Percentiles rank a stretch among this genome's conserved stretches.
These are phyloP conservation scores for Candida sonorensis DNA, from an alignment of 805 yeast genomes.

Conservation along the genomic window DNA sequence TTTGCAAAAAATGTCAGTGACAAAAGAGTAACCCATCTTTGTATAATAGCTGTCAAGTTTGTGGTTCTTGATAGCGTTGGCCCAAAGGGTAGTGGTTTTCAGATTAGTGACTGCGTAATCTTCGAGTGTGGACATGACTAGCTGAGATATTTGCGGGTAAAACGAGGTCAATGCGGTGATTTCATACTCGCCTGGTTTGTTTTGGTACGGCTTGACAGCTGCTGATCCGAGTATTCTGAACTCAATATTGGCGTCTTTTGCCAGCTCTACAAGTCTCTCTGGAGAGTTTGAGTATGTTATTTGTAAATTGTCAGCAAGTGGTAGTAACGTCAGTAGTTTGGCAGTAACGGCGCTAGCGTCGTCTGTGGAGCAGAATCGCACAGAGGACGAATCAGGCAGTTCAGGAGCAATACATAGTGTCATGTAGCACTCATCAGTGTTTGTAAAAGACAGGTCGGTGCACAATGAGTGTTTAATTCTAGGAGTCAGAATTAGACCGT, in stretches of 20 bases:
- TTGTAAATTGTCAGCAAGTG: slow-evolving; percentile 8
- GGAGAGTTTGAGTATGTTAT: background rate
- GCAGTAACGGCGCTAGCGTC: slow-evolving; percentile 14
- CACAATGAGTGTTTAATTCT: slow-evolving; percentile 31
- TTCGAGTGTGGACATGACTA: slow-evolving; percentile 17
- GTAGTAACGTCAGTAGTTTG: slow-evolving; percentile 11
- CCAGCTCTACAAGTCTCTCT: slow-evolving; percentile 10
- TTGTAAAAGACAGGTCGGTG: slow-evolving; percentile 18
- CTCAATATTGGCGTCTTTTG: slow-evolving; percentile 25
- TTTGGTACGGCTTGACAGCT: slow-evolving; percentile 25
- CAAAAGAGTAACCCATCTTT: slow-evolving; percentile 31
- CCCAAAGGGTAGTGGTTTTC: slow-evolving; percentile 22
- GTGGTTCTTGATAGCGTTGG: slow-evolving; percentile 45
- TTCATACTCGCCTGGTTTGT: slow-evolving; percentile 23
- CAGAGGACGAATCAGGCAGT: too few relatives aligned
- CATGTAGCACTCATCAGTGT: slow-evolving; percentile 18
- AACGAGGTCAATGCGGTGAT: slow-evolving; percentile 49
- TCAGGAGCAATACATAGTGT: slow-evolving; percentile 22
- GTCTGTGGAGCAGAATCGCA: slow-evolving; percentile 7
- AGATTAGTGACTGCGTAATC: slow-evolving; percentile 5
- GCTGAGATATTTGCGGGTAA: slow-evolving; percentile 28
- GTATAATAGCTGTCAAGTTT: slow-evolving; percentile 38
- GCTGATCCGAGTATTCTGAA: slow-evolving; percentile 27
- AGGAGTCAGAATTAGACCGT: slow-evolving; percentile 32
- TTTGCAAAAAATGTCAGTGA: slow-evolving; percentile 19